Percentiles rank a stretch among this genome's conserved stretches.
phyloP scores from a whole-genome alignment of 2,329 filamentous ascomycete species.

The Seiridium cupressi region DNA sequence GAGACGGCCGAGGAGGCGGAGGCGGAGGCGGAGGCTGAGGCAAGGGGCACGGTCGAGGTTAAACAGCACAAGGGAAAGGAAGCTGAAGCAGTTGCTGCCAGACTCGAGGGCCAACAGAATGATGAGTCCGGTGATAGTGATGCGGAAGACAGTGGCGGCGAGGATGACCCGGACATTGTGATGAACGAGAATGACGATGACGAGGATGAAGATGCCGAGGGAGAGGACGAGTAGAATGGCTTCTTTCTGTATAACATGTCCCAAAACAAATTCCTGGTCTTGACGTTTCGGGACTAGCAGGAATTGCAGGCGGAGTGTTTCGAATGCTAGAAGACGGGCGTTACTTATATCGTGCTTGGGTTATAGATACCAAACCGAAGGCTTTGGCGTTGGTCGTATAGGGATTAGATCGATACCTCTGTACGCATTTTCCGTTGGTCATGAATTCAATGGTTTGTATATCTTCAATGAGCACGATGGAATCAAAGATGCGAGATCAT shows the following conservation, averaged over 20 bases:
- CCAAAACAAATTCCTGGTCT: background rate
- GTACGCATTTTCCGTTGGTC: background rate
- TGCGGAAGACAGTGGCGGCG: constrained; percentile 7
- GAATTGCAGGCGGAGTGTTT: background rate
- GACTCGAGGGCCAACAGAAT: constrained; percentile 15
- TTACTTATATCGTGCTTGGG: background rate
- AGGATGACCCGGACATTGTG: constrained; percentile 9
- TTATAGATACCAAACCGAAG: background rate
- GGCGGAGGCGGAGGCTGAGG: constrained; percentile 18
- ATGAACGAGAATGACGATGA: constrained; percentile 7
- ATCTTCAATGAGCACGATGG: too few species aligned
- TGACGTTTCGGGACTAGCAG: background rate
- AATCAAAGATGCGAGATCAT: too few species aligned
- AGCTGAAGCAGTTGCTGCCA: constrained; percentile 16
- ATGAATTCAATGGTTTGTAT: background rate
- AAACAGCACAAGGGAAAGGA: constrained; percentile 28
- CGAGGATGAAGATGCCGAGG: constrained; percentile 8
- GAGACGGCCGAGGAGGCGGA: constrained; percentile 14
- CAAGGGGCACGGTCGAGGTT: constrained; percentile 32
- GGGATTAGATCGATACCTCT: background rate
- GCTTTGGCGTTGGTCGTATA: background rate
- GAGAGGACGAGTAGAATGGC: constrained; percentile 4
- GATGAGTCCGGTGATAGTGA: constrained; percentile 10
- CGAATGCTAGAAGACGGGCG: background rate
- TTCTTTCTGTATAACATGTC: background rate